Percentiles rank a stretch among this genome's conserved stretches.
Evolutionary conservation across 495 filamentous ascomycete genomes (phyloP).

Genomic region (Aspergillus avenaceus): DNA sequence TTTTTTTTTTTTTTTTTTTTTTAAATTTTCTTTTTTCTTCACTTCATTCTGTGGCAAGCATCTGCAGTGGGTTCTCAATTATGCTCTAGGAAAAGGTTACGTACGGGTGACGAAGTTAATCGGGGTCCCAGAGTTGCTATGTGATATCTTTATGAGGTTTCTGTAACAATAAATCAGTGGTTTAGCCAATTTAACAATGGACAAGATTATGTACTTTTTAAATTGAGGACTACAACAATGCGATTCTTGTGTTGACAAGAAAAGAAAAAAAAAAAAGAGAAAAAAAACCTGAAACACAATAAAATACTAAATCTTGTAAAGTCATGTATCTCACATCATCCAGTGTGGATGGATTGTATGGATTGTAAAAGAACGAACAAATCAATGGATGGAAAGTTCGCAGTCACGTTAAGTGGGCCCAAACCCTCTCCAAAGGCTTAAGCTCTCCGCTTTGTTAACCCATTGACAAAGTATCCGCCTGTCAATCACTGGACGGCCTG

Average conservation of each 20-base stretch:
- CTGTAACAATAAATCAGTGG: conserved; percentile 1
- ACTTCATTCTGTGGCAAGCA: no score
- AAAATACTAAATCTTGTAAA: no score
- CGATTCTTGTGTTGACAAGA: neutral
- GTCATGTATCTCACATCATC: no score
- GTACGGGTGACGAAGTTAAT: neutral
- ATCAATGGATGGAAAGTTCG: no score
- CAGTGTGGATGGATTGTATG: no score
- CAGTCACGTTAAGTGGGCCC: neutral
- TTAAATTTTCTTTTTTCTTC: conserved; percentile 7
- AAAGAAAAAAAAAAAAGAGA: no score
- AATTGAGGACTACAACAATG: neutral
- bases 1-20: conserved; percentile 2
- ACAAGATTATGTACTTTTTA: conserved; percentile 1
- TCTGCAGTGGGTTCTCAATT: conserved; percentile 5
- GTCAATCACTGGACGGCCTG: neutral
- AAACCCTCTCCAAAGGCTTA: neutral
- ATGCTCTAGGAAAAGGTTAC: no score
- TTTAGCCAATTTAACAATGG: neutral
- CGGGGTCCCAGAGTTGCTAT: neutral
- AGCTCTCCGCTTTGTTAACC: conserved; percentile 4
- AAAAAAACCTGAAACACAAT: no score
- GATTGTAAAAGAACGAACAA: neutral
- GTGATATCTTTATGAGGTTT: neutral
- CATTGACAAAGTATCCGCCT: neutral